Evolutionary conservation across 352 stramenopile genomes (phyloP).

Genomic region (Phytophthora tubulina): DNA sequence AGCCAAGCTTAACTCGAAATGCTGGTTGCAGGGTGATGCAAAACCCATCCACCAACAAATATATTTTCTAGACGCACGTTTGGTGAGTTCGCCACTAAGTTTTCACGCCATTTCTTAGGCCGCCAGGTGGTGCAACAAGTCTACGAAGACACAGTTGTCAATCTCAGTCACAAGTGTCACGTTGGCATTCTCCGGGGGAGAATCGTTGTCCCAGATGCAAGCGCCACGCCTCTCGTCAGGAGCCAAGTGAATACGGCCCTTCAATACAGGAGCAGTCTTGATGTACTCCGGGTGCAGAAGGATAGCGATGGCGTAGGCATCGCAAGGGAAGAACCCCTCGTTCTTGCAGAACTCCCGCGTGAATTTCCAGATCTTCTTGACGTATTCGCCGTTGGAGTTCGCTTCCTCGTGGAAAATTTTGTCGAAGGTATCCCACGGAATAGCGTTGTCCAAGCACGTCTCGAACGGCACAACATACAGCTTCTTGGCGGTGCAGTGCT

Average conservation of each 20-base stretch:
- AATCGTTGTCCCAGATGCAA: constrained; percentile 59
- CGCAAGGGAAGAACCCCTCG: constrained; percentile 71
- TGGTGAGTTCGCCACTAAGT: constrained; percentile 5
- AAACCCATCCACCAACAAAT: constrained; percentile 15
- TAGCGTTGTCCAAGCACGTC: constrained; percentile 60
- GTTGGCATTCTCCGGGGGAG: constrained; percentile 52
- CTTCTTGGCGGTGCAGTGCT: constrained; percentile 70
- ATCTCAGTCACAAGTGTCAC: constrained; percentile 76
- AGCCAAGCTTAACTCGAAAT: constrained; percentile 18
- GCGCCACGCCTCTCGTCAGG: constrained; percentile 61
- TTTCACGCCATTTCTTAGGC: constrained; percentile 21
- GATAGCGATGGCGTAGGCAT: constrained; percentile 78
- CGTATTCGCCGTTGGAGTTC: constrained; percentile 55
- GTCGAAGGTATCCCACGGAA: constrained; percentile 78
- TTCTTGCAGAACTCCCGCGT: constrained; percentile 54
- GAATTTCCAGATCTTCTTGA: constrained; percentile 73
- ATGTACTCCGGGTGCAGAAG: constrained; percentile 68
- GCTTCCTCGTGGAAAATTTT: constrained; percentile 61
- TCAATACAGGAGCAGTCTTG: constrained; percentile 51
- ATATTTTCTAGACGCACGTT: constrained; percentile 26
- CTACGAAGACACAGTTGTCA: constrained; percentile 67
- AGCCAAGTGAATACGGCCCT: constrained; percentile 67
- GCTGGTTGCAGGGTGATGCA: constrained; percentile 1
- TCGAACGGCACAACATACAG: constrained; percentile 79
- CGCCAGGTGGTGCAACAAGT: constrained; percentile 61